Evolutionary conservation across 1,284 basidiomycete genomes (phyloP), one percentile per base, ranked within the genome.

Genomic region (Puccinia novopanici): DNA sequence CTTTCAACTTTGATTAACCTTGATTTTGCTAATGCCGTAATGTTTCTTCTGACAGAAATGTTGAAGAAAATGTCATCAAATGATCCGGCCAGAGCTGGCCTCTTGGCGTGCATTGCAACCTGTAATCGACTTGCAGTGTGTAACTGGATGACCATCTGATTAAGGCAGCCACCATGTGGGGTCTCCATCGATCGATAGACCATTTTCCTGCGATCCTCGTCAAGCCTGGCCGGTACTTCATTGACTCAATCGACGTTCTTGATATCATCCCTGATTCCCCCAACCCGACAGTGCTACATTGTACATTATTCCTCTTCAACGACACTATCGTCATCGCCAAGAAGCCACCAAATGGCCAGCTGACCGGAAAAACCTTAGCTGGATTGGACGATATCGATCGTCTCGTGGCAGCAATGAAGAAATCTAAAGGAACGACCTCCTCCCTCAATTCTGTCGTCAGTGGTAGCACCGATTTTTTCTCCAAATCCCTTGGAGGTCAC

Each of bases 211-310:
- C 93, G 0, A 90, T 90, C 30, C 86, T 98, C 22, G 92, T 94
- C 85, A 94, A 92, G 34, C 92, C 92, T 84, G 92, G 91, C 70
- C 90, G 96, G 75, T 90, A 91, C 82, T 96, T 93, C 85, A 90
- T 99, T 81, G 95, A 95, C 85, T 94, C 92, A 81, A 91, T 99
- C 83, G 97, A 99, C 85, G 93, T 95, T 0, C 93, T 96, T 83
- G 97, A 99, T 84, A 86, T 92, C 30, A 85, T 91, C 30, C 86
- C 88, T 15, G 81, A 24, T 82, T 82, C 17, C 77, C 83, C 50
- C 24, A 81, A n/a, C 82, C 86, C 3, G 85, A 85, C 72, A 84
- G 85, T 85, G 6, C 88, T 98, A 13, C 92, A 93, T 83, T 95
- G 93, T 86, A 93, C 92, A 0, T 87, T 99, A 50, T 93, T 99